phyloP scores from a whole-genome alignment of 1,284 basidiomycete genomes.

The Lentinula novae-zelandiae region DNA sequence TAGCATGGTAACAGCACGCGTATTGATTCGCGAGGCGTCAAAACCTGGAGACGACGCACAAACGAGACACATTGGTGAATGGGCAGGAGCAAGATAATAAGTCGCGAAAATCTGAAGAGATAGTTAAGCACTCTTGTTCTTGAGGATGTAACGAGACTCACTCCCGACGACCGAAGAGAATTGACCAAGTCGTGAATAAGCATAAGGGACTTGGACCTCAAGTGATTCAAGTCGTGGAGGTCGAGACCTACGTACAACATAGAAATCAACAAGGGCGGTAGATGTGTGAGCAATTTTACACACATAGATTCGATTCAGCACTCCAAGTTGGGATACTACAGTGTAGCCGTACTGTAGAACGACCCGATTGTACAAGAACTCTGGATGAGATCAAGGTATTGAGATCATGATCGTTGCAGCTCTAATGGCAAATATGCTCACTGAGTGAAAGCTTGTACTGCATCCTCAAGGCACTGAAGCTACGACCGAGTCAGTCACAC shows the following conservation, averaged over 20 bases:
- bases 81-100: slow-evolving; percentile 61
- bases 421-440: slow-evolving; percentile 25
- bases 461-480: slow-evolving; percentile 49
- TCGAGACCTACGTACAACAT: slow-evolving; percentile 43
- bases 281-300: slow-evolving; percentile 19
- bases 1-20: slow-evolving; percentile 39
- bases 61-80: slow-evolving; percentile 52
- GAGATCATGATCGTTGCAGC: not conserved
- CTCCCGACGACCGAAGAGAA: slow-evolving; percentile 57
- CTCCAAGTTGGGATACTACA: slow-evolving; percentile 66
- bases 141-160: slow-evolving; percentile 27
- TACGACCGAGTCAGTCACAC: slow-evolving; percentile 20
- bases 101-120: slow-evolving; percentile 48
- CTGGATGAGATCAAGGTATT: slow-evolving; percentile 17
- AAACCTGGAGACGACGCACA: slow-evolving; percentile 41
- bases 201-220: slow-evolving; percentile 57
- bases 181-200: slow-evolving; percentile 64
- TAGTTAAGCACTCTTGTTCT: not conserved
- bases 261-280: not conserved
- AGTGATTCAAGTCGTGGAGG: slow-evolving; percentile 63
- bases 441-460: slow-evolving; percentile 56
- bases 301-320: slow-evolving; percentile 53
- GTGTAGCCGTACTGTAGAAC: slow-evolving; percentile 42
- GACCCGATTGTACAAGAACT: slow-evolving; percentile 38
- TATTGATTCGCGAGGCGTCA: slow-evolving; percentile 37